Percentiles rank a stretch among this genome's conserved stretches.
phyloP scores from a whole-genome alignment of 768 basidiomycete species.

The Podaxis sp. region DNA sequence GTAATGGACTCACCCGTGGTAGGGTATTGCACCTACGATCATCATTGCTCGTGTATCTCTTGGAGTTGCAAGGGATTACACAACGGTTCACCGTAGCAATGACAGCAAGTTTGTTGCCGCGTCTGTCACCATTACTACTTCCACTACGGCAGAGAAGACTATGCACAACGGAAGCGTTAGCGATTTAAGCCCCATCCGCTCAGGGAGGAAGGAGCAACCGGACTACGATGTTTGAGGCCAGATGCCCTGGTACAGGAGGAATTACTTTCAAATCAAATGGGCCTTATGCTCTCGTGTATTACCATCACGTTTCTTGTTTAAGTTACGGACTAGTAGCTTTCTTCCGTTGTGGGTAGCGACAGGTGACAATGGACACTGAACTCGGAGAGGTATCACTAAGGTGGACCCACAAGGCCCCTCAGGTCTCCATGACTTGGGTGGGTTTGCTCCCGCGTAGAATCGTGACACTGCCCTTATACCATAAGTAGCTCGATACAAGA shows the following conservation, averaged over 20 bases:
- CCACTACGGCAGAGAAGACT: neutral
- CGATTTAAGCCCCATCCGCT: neutral
- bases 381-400: too few species aligned
- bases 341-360: too few species aligned
- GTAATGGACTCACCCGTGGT: neutral
- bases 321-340: too few species aligned
- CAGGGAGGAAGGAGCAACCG: neutral
- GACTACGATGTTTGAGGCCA: neutral
- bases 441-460: too few species aligned
- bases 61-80: conserved; percentile 8
- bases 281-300: neutral
- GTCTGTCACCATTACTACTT: neutral
- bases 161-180: neutral
- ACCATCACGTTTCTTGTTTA: too few species aligned
- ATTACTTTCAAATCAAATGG: neutral
- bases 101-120: neutral
- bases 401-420: too few species aligned
- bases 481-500: too few species aligned
- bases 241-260: neutral
- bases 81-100: neutral
- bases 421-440: too few species aligned
- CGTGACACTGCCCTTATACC: too few species aligned
- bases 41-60: neutral
- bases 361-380: too few species aligned
- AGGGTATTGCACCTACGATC: conserved; percentile 13